Conservation (phyloP, 1,284 basidiomycete species). For the Gomphus sp. region DNA sequence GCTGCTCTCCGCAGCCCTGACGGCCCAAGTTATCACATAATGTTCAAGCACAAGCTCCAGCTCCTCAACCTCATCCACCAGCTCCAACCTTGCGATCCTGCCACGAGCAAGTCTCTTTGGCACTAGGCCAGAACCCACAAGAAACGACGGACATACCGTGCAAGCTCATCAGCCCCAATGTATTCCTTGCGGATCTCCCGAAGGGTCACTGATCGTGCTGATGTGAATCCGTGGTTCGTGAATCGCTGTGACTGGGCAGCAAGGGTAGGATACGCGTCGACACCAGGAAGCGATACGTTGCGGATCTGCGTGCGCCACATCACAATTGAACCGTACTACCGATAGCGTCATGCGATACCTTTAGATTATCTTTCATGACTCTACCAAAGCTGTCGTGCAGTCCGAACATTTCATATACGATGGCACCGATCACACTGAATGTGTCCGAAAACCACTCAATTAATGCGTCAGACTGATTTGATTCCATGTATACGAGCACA, state of each 20-base stretch:
- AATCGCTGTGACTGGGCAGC: conserved; percentile 60
- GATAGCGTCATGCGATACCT: conserved; percentile 31
- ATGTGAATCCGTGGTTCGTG: conserved; percentile 41
- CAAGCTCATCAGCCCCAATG: conserved; percentile 46
- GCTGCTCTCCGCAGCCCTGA: conserved; percentile 12
- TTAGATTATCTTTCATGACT: conserved; percentile 83
- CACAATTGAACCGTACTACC: background rate
- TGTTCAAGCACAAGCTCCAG: conserved; percentile 80
- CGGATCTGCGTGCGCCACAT: conserved; percentile 45
- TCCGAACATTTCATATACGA: conserved; percentile 89
- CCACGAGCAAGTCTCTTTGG: background rate
- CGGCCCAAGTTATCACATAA: conserved; percentile 79
- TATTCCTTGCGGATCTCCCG: conserved; percentile 56
- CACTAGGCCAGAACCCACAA: background rate
- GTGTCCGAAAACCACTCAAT: conserved; percentile 67
- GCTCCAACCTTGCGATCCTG: conserved; percentile 71
- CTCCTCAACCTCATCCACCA: conserved; percentile 89
- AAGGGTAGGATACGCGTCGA: conserved; percentile 48
- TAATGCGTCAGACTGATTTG: conserved; percentile 47
- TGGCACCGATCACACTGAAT: conserved; percentile 41
- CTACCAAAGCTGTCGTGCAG: conserved; percentile 77
- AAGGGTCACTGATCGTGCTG: conserved; percentile 50
- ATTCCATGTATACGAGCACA: conserved; percentile 82
- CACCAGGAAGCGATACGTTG: conserved; percentile 68
- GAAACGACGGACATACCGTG: conserved; percentile 35